Conservation (phyloP, 164 flowering plant genomes). For the Vitis amurensis region DNA sequence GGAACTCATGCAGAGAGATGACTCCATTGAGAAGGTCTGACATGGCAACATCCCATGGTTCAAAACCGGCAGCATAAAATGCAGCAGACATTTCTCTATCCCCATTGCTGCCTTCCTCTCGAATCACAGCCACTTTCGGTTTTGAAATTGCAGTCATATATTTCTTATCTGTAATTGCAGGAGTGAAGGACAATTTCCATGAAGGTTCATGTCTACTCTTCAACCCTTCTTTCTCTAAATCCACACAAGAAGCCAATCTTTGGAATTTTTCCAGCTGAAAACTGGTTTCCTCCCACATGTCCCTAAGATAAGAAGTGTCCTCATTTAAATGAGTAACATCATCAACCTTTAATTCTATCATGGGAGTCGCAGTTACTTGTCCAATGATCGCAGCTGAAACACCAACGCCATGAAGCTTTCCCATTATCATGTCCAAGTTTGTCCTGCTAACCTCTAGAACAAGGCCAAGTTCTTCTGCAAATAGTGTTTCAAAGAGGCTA, state of each 20-base stretch:
- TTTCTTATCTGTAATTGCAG: constrained; percentile 61
- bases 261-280: constrained; percentile 76
- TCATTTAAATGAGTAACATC: constrained; percentile 57
- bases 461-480: constrained; percentile 94
- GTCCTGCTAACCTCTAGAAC: constrained; percentile 70
- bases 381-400: constrained; percentile 69
- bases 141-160: constrained; percentile 46
- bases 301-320: constrained; percentile 64
- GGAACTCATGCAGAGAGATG: constrained; percentile 55
- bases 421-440: constrained; percentile 44
- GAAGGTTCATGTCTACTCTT: constrained; percentile 69
- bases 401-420: constrained; percentile 35
- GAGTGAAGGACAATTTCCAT: constrained; percentile 77
- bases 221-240: constrained; percentile 67
- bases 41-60: constrained; percentile 81
- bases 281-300: constrained; percentile 97
- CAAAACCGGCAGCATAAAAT: constrained; percentile 84
- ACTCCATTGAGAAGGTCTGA: constrained; percentile 67
- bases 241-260: constrained; percentile 79
- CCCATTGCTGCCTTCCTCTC: constrained; percentile 87
- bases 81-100: constrained; percentile 95
- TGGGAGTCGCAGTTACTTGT: constrained; percentile 46
- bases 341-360: constrained; percentile 55
- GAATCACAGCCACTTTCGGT: constrained; percentile 85
- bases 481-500: constrained; percentile 58